These are phyloP conservation scores for Gypsophila paniculata DNA, from an alignment of 179 eudicot genomes.

Conservation along the genomic window DNA sequence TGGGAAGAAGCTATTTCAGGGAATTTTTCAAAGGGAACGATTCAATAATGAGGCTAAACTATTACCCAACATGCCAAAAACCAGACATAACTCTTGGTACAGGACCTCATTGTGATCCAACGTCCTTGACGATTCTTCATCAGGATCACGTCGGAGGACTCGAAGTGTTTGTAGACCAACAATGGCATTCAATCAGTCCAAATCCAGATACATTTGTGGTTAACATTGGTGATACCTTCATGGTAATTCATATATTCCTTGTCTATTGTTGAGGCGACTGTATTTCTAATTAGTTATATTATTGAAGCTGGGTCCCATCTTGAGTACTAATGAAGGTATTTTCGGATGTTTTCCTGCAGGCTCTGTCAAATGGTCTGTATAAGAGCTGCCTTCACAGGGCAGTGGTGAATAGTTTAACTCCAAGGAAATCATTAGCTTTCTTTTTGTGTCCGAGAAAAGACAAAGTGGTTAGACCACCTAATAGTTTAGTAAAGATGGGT, in stretches of 20 bases:
- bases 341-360: conserved; percentile 40
- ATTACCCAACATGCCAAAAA: conserved; percentile 71
- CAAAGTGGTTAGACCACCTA: conserved; percentile 76
- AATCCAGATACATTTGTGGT: conserved; percentile 59
- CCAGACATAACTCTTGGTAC: conserved; percentile 77
- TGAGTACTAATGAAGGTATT: background rate
- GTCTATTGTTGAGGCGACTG: background rate
- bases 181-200: conserved; percentile 67
- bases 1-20: conserved; percentile 44
- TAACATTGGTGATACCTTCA: conserved; percentile 88
- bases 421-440: conserved; percentile 78
- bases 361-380: conserved; percentile 82
- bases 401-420: conserved; percentile 59
- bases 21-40: conserved; percentile 61
- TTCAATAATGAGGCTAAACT: conserved; percentile 78
- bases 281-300: background rate
- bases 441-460: conserved; percentile 71
- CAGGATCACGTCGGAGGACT: conserved; percentile 84
- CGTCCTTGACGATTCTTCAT: conserved; percentile 78
- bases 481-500: conserved; percentile 42
- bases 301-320: background rate
- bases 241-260: conserved; percentile 39
- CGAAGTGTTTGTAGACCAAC: conserved; percentile 60
- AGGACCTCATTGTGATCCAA: conserved; percentile 90
- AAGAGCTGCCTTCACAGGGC: conserved; percentile 88